phyloP scores from a whole-genome alignment of 108 stramenopile genomes.

The Skeletonema costatum region DNA sequence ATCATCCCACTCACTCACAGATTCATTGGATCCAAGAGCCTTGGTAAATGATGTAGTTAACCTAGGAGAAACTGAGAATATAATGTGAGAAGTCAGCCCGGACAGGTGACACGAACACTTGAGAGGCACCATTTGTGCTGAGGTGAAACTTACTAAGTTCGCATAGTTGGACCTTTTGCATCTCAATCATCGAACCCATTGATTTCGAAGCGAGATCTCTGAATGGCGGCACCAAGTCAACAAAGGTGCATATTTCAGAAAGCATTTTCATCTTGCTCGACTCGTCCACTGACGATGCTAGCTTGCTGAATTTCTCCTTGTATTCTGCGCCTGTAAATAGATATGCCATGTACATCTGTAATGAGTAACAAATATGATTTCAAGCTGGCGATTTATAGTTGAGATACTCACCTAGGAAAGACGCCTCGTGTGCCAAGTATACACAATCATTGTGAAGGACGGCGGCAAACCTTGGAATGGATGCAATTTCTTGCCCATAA shows the following conservation, averaged over 20 bases:
- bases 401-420: constrained; percentile 61
- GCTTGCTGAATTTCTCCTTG: constrained; percentile 49
- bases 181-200: constrained; percentile 75
- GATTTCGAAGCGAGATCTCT: constrained; percentile 73
- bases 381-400: too few relatives aligned
- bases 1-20: constrained; percentile 81
- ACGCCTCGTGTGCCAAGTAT: constrained; percentile 72
- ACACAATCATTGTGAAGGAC: constrained; percentile 84
- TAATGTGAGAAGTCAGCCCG: background rate
- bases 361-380: background rate
- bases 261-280: constrained; percentile 44
- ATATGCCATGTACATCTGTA: background rate
- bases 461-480: constrained; percentile 81
- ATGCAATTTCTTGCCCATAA: constrained; percentile 61
- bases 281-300: constrained; percentile 6
- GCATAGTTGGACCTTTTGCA: constrained; percentile 66
- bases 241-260: constrained; percentile 74
- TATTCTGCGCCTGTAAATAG: constrained; percentile 53
- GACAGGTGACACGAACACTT: background rate
- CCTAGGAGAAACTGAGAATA: constrained; percentile 44
- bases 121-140: background rate
- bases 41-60: constrained; percentile 53
- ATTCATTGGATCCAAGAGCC: constrained; percentile 67
- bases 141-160: constrained; percentile 39
- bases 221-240: constrained; percentile 86